These are phyloP conservation scores for Oryza punctata DNA, from an alignment of 176 grass and related monocot genomes.

Conservation along the genomic window DNA sequence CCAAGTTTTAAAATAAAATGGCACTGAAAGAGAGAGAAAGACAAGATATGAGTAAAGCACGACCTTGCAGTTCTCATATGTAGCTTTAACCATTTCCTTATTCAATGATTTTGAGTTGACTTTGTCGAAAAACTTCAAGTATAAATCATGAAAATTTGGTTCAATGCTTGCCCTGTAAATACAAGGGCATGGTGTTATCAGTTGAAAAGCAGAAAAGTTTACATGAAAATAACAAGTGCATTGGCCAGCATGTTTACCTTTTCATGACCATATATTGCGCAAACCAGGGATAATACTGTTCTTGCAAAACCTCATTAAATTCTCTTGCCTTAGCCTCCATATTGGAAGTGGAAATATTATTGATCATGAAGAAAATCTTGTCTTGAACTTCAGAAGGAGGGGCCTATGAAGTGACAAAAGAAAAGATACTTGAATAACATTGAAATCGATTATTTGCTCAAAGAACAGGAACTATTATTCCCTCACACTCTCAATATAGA, in stretches of 20 bases:
- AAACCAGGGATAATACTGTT: conserved; percentile 92
- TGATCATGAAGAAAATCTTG: conserved; percentile 97
- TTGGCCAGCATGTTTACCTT: conserved; percentile 53
- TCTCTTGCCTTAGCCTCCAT: conserved; percentile 90
- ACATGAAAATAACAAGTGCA: conserved; percentile 10
- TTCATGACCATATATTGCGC: conserved; percentile 99
- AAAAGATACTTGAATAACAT: conserved; percentile 26
- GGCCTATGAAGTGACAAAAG: conserved; percentile 47
- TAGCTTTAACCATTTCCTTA: conserved; percentile 93
- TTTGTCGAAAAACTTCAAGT: conserved; percentile 92
- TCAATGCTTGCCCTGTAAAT: conserved; percentile 88
- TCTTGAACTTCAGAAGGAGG: conserved; percentile 92
- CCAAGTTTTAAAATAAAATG: conserved; percentile 13
- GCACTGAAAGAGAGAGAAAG: not conserved
- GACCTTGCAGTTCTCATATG: conserved; percentile 99
- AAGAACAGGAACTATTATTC: conserved; percentile 18
- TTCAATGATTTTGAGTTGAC: conserved; percentile 83
- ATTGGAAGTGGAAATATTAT: conserved; percentile 91
- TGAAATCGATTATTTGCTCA: not conserved
- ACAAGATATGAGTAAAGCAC: conserved; percentile 1
- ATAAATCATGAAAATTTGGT: conserved; percentile 99
- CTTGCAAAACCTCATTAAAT: conserved; percentile 77
- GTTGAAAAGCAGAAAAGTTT: conserved; percentile 7
- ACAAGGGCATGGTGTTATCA: not conserved
- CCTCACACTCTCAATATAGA: not conserved